Evolutionary conservation across 2,329 filamentous ascomycete species (phyloP).

Genomic region (Fusarium virguliforme): DNA sequence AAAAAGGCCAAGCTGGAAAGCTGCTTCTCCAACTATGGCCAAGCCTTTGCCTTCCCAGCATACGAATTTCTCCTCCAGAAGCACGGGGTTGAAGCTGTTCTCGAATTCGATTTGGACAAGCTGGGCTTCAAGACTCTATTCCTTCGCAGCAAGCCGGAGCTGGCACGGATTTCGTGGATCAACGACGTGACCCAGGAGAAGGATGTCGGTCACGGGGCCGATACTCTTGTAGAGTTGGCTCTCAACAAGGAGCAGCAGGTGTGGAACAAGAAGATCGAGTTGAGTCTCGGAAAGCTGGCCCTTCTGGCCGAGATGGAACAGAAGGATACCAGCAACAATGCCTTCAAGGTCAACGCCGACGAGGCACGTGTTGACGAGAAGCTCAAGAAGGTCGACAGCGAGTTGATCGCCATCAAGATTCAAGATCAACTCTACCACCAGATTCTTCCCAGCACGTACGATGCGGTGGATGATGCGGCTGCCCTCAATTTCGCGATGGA

Average conservation of each 20-base stretch:
- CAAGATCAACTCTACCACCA: constrained; percentile 84
- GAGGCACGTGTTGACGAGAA: constrained; percentile 60
- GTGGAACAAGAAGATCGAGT: constrained; percentile 94
- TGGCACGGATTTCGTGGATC: constrained; percentile 92
- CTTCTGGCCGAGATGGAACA: constrained; percentile 74
- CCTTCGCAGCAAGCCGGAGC: constrained; percentile 78
- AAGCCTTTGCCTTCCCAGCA: constrained; percentile 80
- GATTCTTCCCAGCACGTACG: constrained; percentile 76
- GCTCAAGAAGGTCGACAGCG: constrained; percentile 71
- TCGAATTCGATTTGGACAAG: constrained; percentile 80
- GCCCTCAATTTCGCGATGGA: constrained; percentile 84
- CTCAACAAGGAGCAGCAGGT: constrained; percentile 81
- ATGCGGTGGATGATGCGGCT: constrained; percentile 84
- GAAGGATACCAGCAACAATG: constrained; percentile 52
- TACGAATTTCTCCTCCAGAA: constrained; percentile 84
- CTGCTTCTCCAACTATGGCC: constrained; percentile 76
- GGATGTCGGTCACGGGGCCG: constrained; percentile 81
- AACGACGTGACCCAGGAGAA: constrained; percentile 87
- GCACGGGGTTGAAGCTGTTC: constrained; percentile 76
- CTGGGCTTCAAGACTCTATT: constrained; percentile 82
- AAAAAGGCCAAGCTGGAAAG: constrained; percentile 65
- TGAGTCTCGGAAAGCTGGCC: constrained; percentile 89
- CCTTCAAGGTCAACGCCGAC: constrained; percentile 59
- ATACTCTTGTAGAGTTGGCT: constrained; percentile 80
- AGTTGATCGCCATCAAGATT: constrained; percentile 80